Evolutionary conservation across 2,329 filamentous ascomycete genomes (phyloP).

Genomic region (Stagonosporopsis chrysanthemi): DNA sequence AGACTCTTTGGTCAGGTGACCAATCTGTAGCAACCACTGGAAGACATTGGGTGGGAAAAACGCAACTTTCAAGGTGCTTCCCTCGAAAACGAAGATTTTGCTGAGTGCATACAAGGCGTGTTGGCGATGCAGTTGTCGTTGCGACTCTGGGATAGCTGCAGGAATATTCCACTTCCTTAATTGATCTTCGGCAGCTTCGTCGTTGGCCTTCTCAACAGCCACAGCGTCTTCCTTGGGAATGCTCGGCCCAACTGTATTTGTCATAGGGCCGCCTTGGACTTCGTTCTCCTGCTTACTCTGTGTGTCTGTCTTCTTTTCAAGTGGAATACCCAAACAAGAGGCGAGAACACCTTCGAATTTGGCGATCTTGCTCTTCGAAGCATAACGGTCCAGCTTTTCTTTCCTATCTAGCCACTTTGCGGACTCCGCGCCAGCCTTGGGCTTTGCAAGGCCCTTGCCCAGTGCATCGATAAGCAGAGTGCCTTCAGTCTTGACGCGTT

Average conservation of each 20-base stretch:
- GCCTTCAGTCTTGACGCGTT: slow-evolving; percentile 47
- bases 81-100: slow-evolving; percentile 55
- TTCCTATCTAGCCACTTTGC: slow-evolving; percentile 41
- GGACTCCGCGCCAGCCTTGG: slow-evolving; percentile 20
- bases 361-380: slow-evolving; percentile 45
- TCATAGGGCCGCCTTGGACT: slow-evolving; percentile 27
- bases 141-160: slow-evolving; percentile 46
- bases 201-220: slow-evolving; percentile 27
- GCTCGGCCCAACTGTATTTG: slow-evolving; percentile 32
- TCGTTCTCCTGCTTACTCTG: slow-evolving; percentile 32
- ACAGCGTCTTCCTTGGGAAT: slow-evolving; percentile 27
- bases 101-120: slow-evolving; percentile 66
- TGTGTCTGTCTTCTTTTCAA: slow-evolving; percentile 28
- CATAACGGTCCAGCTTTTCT: slow-evolving; percentile 48
- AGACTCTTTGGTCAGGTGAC: slow-evolving; percentile 55
- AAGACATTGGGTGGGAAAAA: slow-evolving; percentile 62
- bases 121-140: slow-evolving; percentile 67
- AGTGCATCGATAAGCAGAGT: slow-evolving; percentile 77
- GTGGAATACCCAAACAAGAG: slow-evolving; percentile 47
- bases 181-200: slow-evolving; percentile 27
- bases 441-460: slow-evolving; percentile 64
- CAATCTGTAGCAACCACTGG: slow-evolving; percentile 67
- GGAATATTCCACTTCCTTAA: slow-evolving; percentile 59
- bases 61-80: slow-evolving; percentile 46
- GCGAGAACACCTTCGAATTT: slow-evolving; percentile 54